phyloP scores from a whole-genome alignment of 2,329 filamentous ascomycete species.

The Trichophyton simii region DNA sequence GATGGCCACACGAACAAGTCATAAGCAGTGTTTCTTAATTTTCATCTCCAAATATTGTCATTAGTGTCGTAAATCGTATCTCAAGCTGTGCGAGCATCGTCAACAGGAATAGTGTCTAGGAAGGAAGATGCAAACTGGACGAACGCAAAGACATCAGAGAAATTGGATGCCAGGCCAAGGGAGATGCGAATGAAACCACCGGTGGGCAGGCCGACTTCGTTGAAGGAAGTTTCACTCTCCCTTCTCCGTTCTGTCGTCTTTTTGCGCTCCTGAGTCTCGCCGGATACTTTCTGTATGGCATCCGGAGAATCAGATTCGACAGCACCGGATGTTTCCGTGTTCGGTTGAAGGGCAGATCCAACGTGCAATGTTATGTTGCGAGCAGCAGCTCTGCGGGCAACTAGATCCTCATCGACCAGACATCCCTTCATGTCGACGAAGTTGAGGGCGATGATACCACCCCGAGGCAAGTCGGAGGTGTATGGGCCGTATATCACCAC shows the following conservation, averaged over 20 bases:
- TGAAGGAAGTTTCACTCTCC: conserved; percentile 13
- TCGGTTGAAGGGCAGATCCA: conserved; percentile 41
- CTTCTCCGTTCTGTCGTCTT: conserved; percentile 10
- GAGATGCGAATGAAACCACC: conserved; percentile 14
- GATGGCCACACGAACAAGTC: background rate
- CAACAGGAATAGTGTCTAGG: conserved; percentile 3
- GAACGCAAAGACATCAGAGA: conserved; percentile 13
- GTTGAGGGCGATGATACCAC: conserved; percentile 54
- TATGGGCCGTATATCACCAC: conserved; percentile 46
- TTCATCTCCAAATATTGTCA: background rate
- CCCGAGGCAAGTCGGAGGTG: conserved; percentile 35
- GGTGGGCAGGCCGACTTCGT: conserved; percentile 14
- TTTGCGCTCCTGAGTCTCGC: background rate
- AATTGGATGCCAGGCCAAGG: conserved; percentile 15
- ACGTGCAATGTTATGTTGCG: conserved; percentile 48
- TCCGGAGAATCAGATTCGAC: conserved; percentile 29
- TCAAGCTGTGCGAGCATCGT: background rate
- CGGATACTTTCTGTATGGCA: background rate
- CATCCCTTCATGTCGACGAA: conserved; percentile 40
- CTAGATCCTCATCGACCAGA: conserved; percentile 44
- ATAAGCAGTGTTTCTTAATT: background rate
- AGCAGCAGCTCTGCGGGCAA: conserved; percentile 46
- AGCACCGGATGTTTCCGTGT: conserved; percentile 25
- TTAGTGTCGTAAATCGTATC: background rate
- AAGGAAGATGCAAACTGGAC: conserved; percentile 9